Base-by-base conservation (phyloP, 1,284 basidiomycete species). In the Sporisorium sorghi region DNA sequence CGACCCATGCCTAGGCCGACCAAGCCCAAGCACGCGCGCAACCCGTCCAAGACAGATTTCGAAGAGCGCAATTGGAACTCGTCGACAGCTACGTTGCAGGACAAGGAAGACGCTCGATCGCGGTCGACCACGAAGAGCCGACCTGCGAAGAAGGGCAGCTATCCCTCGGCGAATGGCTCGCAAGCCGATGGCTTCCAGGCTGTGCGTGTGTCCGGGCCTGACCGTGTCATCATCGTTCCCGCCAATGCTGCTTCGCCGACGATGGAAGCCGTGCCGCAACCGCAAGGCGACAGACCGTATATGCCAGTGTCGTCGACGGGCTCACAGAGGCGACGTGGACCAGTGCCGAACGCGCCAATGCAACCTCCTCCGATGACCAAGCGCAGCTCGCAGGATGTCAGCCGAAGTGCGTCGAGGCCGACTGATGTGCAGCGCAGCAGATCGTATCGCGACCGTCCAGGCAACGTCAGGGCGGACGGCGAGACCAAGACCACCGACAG, bases 21-120 rank as follows among this genome's bases (percentile, higher is more conserved):
- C 19, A 59, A 59, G 28, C 24, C 60, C 14, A 62, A 63, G 44
- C 37, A 58, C 19, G 28, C 51, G 5, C 58, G 60, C 35, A 28
- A 19, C 21, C 12, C 37, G 1, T 54, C 59, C 9, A 62, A 43
- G 17, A 42, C 52, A 11, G 67, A 63, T n/a, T 4, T 40, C 4
- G 67, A 63, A n/a, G 67, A 47, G 47, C 60, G 60, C 44, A 64
- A 51, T 40, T 47, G 57, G 51, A 59, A 50, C 47, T 58, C 59
- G 7, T 62, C 66, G 14, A 50, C 60, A n/a, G 67, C 60, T 3
- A 58, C 57, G 7, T 23, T 48, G 48, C 51, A 59, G 14, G 32
- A 50, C 42, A 56, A 44, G 55, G 50, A 49, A 17, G 60, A 59
- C 33, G 19, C 39, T n/a, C 51, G 60, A 21, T 28, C 53, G 6